phyloP scores from a whole-genome alignment of 768 basidiomycete species.

The Hericium erinaceus region DNA sequence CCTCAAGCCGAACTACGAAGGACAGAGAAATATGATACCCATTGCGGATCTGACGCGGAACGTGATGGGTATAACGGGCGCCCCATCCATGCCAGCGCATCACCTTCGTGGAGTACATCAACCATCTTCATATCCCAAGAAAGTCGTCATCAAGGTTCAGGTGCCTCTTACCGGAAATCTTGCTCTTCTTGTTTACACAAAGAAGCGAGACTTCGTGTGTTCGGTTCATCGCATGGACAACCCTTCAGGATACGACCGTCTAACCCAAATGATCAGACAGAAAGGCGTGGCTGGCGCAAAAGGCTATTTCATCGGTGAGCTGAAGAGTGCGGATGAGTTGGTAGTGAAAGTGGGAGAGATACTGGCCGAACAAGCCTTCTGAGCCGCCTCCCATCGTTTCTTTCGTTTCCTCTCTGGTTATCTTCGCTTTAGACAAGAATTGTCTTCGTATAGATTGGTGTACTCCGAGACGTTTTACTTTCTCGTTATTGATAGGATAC shows the following conservation, averaged over 20 bases:
- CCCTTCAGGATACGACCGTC: constrained; percentile 29
- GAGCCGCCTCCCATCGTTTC: constrained; percentile 1
- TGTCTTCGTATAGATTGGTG: no score
- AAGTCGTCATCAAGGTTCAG: constrained; percentile 46
- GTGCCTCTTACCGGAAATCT: constrained; percentile 22
- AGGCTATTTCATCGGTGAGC: constrained; percentile 46
- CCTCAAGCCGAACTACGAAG: constrained; percentile 34
- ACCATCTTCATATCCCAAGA: constrained; percentile 23
- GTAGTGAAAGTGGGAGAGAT: constrained; percentile 43
- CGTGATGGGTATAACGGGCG: constrained; percentile 20
- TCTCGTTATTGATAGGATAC: no score
- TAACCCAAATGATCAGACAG: constrained; percentile 29
- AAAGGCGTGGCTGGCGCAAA: constrained; percentile 36
- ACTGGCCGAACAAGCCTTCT: constrained; percentile 50
- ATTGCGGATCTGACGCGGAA: constrained; percentile 23
- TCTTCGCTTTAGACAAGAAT: no score
- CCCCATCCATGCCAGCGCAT: constrained; percentile 7
- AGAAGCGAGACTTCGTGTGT: constrained; percentile 46
- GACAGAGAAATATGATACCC: constrained; percentile 12
- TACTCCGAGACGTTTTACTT: no score
- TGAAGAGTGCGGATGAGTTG: constrained; percentile 36
- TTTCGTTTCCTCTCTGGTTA: not conserved
- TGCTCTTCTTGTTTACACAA: constrained; percentile 37
- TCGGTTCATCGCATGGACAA: constrained; percentile 24
- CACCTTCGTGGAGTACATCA: constrained; percentile 8